Evolutionary conservation across 768 basidiomycete genomes (phyloP).

Genomic region (Myochromella boudieri): DNA sequence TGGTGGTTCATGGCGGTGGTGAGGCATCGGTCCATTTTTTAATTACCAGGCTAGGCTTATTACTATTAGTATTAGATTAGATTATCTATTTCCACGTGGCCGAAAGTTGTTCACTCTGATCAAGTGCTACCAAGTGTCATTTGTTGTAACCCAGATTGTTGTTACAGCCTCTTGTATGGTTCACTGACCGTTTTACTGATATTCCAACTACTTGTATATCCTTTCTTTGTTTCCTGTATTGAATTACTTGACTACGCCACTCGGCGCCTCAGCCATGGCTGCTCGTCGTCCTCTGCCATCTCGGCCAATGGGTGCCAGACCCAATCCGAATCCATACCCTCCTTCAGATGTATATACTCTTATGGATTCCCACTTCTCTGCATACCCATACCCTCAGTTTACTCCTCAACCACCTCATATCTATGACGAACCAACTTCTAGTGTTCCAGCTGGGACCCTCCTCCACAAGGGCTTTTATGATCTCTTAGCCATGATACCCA

Average conservation of each 20-base stretch:
- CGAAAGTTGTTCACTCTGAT: conserved; percentile 12
- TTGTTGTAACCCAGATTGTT: not conserved
- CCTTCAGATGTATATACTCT: conserved; percentile 27
- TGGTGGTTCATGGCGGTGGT: too few species aligned
- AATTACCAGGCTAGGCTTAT: too few species aligned
- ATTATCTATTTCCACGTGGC: conserved; percentile 11
- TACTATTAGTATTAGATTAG: conserved; percentile 13
- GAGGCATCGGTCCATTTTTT: too few species aligned
- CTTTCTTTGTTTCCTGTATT: not conserved
- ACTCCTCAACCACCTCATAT: conserved; percentile 35
- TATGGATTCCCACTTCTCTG: conserved; percentile 36
- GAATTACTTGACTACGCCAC: too few species aligned
- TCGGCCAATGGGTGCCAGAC: conserved; percentile 27
- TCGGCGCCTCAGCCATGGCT: conserved; percentile 2
- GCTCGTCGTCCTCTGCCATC: conserved; percentile 27
- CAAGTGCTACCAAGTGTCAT: conserved; percentile 7
- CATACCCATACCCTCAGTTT: conserved; percentile 42
- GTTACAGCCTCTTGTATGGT: not conserved
- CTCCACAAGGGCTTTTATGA: conserved; percentile 92
- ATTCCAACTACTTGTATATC: not conserved
- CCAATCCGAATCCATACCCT: conserved; percentile 27
- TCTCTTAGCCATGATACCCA: conserved; percentile 75
- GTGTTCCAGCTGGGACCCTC: conserved; percentile 66
- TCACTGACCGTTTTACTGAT: not conserved
- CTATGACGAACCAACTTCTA: conserved; percentile 43